Percentiles rank a stretch among this genome's conserved stretches.
Evolutionary conservation across 2,329 filamentous ascomycete genomes (phyloP).

Genomic region (Zasmidium citrigriseum): DNA sequence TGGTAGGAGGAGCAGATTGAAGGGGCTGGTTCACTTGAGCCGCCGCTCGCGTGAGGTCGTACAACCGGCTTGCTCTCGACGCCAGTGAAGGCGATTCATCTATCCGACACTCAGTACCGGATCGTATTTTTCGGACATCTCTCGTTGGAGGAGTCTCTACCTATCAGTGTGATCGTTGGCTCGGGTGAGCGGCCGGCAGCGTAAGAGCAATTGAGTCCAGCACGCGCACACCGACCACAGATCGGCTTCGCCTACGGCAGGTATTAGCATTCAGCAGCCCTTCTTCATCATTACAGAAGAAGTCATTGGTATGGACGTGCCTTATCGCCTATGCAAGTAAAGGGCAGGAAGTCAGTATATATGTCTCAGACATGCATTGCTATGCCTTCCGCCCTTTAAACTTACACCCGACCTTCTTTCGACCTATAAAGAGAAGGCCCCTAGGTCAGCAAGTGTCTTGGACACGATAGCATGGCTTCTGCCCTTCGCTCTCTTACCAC

Average conservation of each 20-base stretch:
- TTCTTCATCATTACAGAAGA: too few species aligned
- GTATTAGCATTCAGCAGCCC: neutral
- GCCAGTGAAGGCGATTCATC: constrained; percentile 24
- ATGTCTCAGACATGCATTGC: too few species aligned
- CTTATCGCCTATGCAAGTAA: too few species aligned
- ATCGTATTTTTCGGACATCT: too few species aligned
- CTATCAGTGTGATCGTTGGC: constrained; percentile 16
- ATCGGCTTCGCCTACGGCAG: constrained; percentile 8
- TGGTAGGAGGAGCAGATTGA: constrained; percentile 6
- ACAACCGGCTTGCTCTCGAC: constrained; percentile 19
- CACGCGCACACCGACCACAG: constrained; percentile 23
- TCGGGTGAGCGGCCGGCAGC: constrained; percentile 13
- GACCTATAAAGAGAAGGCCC: too few species aligned
- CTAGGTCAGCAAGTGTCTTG: too few species aligned
- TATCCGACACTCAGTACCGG: constrained; percentile 5
- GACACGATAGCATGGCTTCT: too few species aligned
- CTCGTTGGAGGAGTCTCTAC: constrained; percentile 4
- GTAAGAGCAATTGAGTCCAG: constrained; percentile 20
- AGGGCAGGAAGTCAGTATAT: too few species aligned
- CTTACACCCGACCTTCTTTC: constrained; percentile 24
- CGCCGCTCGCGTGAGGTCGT: constrained; percentile 19
- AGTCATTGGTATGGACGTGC: too few species aligned
- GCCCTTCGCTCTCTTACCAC: too few species aligned
- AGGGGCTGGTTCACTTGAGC: neutral
- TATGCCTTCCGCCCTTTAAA: too few species aligned